These are phyloP conservation scores for Sordaria brevicollis DNA, from an alignment of 495 filamentous ascomycete genomes.

Conservation along the genomic window DNA sequence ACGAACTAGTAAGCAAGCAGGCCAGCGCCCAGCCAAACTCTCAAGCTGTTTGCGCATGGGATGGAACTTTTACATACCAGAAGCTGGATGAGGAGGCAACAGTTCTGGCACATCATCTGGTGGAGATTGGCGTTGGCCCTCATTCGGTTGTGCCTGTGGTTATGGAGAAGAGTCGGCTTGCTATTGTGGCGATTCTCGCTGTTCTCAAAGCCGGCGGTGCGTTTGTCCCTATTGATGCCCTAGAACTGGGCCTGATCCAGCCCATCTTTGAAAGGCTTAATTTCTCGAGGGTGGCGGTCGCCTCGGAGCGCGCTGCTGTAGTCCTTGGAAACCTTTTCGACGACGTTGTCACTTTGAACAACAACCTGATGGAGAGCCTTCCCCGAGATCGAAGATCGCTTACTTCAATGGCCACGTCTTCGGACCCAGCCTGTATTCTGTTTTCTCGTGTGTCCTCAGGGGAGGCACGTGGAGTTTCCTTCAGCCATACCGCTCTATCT, in stretches of 20 bases:
- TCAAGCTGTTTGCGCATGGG: slow-evolving; percentile 35
- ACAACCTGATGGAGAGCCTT: slow-evolving; percentile 16
- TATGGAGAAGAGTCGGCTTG: slow-evolving; percentile 34
- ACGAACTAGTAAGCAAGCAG: slow-evolving; percentile 26
- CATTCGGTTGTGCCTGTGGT: slow-evolving; percentile 35
- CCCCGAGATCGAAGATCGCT: slow-evolving; percentile 18
- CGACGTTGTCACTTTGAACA: slow-evolving; percentile 25
- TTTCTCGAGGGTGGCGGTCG: slow-evolving; percentile 25
- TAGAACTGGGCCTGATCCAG: slow-evolving; percentile 29
- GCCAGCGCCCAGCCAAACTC: slow-evolving; percentile 24
- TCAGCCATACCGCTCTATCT: slow-evolving; percentile 35
- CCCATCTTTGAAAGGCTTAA: slow-evolving; percentile 30
- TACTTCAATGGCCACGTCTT: slow-evolving; percentile 25
- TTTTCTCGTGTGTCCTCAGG: slow-evolving; percentile 24
- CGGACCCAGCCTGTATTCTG: slow-evolving; percentile 35
- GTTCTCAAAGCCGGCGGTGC: slow-evolving; percentile 35
- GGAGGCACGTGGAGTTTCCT: slow-evolving; percentile 28
- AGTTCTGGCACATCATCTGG: slow-evolving; percentile 29
- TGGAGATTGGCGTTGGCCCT: slow-evolving; percentile 30
- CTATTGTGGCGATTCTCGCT: slow-evolving; percentile 36
- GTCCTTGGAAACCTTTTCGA: slow-evolving; percentile 27
- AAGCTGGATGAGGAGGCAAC: slow-evolving; percentile 28
- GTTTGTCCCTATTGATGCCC: slow-evolving; percentile 33
- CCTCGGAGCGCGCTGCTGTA: slow-evolving; percentile 25
- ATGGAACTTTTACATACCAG: slow-evolving; percentile 32